These are phyloP conservation scores for Lactarius evosmus DNA, from an alignment of 768 basidiomycete genomes.

Conservation along the genomic window DNA sequence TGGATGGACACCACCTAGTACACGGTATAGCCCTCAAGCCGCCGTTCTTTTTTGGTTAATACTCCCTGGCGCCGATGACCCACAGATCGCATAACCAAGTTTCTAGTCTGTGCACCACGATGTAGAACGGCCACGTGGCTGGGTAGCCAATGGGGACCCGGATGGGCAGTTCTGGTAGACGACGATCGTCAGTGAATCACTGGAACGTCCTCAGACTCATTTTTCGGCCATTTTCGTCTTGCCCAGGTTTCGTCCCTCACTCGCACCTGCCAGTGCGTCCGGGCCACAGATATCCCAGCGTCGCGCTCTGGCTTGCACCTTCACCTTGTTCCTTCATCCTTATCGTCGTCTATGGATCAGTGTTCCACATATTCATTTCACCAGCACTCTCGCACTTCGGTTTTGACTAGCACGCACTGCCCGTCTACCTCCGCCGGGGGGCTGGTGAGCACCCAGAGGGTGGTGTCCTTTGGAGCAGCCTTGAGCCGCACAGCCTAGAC, in stretches of 20 bases:
- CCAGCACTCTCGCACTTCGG: constrained; percentile 86
- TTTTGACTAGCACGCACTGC: constrained; percentile 88
- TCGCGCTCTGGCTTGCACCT: not conserved
- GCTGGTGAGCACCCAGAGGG: constrained; percentile 86
- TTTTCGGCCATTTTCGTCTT: no score
- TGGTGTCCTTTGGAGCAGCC: constrained; percentile 78
- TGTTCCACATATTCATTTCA: constrained; percentile 79
- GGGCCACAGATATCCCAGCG: not conserved
- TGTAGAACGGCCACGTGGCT: not conserved
- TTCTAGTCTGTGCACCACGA: not conserved
- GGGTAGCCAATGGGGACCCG: not conserved
- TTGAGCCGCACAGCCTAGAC: constrained; percentile 83
- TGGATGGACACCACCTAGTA: not conserved
- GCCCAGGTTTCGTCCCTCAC: no score
- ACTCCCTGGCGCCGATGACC: not conserved
- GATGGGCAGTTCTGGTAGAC: not conserved
- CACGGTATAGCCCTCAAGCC: not conserved
- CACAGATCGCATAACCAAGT: not conserved
- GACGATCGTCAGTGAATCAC: no score
- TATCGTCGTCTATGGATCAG: not conserved
- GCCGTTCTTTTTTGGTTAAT: no score
- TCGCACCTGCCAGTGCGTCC: not conserved
- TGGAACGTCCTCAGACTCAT: not conserved
- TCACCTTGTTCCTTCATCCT: not conserved
- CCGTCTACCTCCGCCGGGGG: constrained; percentile 86